Evolutionary conservation across 345 rosid species (phyloP).

Genomic region (Eucalyptus pauciflora): DNA sequence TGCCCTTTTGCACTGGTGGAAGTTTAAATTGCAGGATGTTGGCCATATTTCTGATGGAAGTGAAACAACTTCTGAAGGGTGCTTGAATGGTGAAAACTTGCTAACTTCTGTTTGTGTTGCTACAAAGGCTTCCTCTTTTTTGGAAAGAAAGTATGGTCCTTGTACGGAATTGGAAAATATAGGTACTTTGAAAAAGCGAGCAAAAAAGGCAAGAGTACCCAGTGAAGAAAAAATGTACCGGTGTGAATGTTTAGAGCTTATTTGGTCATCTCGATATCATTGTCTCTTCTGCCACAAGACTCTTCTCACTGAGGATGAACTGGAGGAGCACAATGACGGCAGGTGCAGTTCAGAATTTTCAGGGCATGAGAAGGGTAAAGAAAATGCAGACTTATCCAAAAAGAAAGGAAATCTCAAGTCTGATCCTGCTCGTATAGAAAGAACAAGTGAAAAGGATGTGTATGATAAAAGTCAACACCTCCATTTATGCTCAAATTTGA

Average conservation of each 20-base stretch:
- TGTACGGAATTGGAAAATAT: slow-evolving; percentile 22
- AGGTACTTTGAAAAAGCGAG: slow-evolving; percentile 29
- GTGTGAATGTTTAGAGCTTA: slow-evolving; percentile 80
- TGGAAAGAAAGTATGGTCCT: slow-evolving; percentile 70
- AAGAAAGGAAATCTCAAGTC: slow-evolving; percentile 28
- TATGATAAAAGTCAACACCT: slow-evolving; percentile 17
- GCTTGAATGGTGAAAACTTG: slow-evolving; percentile 2
- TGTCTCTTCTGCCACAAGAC: slow-evolving; percentile 81
- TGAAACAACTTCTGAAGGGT: neutral
- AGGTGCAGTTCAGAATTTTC: slow-evolving; percentile 35
- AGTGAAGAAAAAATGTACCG: slow-evolving; percentile 47
- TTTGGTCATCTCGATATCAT: slow-evolving; percentile 71
- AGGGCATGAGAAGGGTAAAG: slow-evolving; percentile 31
- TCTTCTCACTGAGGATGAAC: slow-evolving; percentile 32
- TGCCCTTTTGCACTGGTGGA: slow-evolving; percentile 49
- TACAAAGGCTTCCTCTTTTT: slow-evolving; percentile 57
- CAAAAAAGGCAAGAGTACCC: slow-evolving; percentile 33
- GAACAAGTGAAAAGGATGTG: slow-evolving; percentile 7
- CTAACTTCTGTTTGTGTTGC: slow-evolving; percentile 18
- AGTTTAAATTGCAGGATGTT: slow-evolving; percentile 38
- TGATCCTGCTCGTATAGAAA: slow-evolving; percentile 10
- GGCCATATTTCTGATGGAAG: slow-evolving; percentile 14
- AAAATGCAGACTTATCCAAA: slow-evolving; percentile 21
- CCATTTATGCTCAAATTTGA: slow-evolving; percentile 41
- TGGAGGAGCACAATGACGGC: slow-evolving; percentile 51